These are phyloP conservation scores for Rutstroemia sp. DNA, from an alignment of 2,329 filamentous ascomycete species.

Conservation along the genomic window DNA sequence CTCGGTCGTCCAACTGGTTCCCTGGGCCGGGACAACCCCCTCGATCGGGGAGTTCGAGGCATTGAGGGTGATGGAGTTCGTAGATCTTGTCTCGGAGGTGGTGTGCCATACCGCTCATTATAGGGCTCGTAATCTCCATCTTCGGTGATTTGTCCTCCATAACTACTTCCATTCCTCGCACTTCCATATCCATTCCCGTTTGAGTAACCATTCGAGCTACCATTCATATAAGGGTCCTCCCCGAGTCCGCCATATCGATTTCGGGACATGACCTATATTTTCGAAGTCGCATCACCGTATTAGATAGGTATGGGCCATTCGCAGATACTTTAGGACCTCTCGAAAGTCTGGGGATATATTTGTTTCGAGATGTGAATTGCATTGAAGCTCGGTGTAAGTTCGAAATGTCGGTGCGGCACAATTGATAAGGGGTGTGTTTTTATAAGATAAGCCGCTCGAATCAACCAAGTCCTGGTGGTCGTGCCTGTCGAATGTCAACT, in stretches of 20 bases:
- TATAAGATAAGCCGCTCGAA: no score
- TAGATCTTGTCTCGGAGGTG: conserved; percentile 11
- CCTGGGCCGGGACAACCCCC: conserved; percentile 15
- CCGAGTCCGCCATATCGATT: conserved; percentile 27
- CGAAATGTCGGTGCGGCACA: background rate
- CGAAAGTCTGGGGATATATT: background rate
- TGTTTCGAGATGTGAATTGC: background rate
- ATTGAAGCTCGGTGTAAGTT: conserved; percentile 2
- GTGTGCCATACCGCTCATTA: conserved; percentile 23
- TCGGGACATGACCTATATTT: conserved; percentile 24
- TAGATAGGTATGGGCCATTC: conserved; percentile 18
- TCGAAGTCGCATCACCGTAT: conserved; percentile 16
- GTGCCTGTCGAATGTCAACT: no score
- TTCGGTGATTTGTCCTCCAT: conserved; percentile 17
- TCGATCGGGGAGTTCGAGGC: conserved; percentile 16
- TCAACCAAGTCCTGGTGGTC: no score
- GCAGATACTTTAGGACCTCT: conserved; percentile 1
- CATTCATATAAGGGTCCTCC: conserved; percentile 26
- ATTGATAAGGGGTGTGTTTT: background rate
- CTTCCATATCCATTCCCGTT: conserved; percentile 9
- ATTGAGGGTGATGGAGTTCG: conserved; percentile 14
- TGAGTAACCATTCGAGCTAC: conserved; percentile 13
- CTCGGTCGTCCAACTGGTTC: conserved; percentile 7
- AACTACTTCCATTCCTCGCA: conserved; percentile 18
- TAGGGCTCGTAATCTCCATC: conserved; percentile 29